Percentiles rank a stretch among this genome's conserved stretches.
These are phyloP conservation scores for Glarea lozoyensis DNA, from an alignment of 495 filamentous ascomycete species.

Conservation along the genomic window DNA sequence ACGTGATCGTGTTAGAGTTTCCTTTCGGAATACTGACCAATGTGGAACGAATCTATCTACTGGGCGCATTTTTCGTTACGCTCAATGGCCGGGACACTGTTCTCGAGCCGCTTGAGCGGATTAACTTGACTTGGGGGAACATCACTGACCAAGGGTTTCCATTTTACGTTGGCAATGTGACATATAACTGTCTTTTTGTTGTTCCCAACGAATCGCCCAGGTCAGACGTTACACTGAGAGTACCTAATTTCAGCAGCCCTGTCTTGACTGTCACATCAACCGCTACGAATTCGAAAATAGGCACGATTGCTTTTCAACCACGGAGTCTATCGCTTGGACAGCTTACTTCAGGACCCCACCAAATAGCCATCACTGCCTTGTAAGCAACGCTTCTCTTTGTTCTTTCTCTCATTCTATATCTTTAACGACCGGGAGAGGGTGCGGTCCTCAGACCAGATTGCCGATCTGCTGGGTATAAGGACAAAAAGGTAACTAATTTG, in stretches of 20 bases:
- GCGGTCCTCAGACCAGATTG: too few species aligned
- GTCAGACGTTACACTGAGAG: slow-evolving; percentile 3
- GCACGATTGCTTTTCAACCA: slow-evolving; percentile 18
- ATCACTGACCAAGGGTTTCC: slow-evolving; percentile 15
- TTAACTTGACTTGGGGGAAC: slow-evolving; percentile 12
- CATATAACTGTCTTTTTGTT: slow-evolving; percentile 12
- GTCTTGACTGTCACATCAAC: slow-evolving; percentile 6
- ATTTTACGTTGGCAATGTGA: slow-evolving; percentile 22
- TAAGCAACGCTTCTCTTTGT: too few species aligned
- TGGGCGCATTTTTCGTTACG: slow-evolving; percentile 14
- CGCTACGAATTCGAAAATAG: slow-evolving; percentile 2
- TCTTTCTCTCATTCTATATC: too few species aligned
- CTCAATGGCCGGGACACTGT: slow-evolving; percentile 5
- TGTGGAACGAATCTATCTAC: slow-evolving; percentile 20
- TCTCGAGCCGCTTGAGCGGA: slow-evolving; percentile 1
- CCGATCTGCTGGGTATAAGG: too few species aligned
- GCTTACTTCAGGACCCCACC: slow-evolving; percentile 1
- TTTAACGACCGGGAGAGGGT: too few species aligned
- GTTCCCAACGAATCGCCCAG: neutral
- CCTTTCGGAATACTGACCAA: slow-evolving; percentile 21
- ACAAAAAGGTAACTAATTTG: too few species aligned
- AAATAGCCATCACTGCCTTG: slow-evolving; percentile 14
- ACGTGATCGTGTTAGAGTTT: slow-evolving; percentile 7
- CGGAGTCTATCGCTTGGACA: slow-evolving; percentile 8
- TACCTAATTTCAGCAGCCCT: slow-evolving; percentile 15